Conservation (phyloP, 768 basidiomycete species). For the Imleria badia region DNA sequence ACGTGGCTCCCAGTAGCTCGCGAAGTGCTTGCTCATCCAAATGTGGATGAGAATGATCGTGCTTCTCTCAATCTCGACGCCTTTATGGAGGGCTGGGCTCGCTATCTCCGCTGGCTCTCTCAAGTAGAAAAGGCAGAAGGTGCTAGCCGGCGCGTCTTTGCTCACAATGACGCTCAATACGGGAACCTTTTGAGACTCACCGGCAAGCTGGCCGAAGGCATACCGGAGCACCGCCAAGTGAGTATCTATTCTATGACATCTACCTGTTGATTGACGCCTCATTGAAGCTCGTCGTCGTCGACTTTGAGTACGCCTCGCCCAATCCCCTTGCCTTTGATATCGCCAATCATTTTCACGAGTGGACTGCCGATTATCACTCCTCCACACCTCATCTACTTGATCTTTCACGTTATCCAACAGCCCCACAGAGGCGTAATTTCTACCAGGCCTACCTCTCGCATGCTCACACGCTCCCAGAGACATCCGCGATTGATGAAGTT, state of each 20-base stretch:
- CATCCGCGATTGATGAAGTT: conserved; percentile 36
- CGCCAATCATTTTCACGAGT: conserved; percentile 96
- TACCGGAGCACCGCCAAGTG: conserved; percentile 78
- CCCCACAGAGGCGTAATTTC: conserved; percentile 74
- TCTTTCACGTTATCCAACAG: conserved; percentile 66
- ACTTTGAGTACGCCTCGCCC: conserved; percentile 95
- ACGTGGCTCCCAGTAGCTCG: conserved; percentile 72
- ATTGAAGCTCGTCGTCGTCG: conserved; percentile 87
- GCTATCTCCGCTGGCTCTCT: conserved; percentile 70
- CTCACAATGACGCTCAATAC: conserved; percentile 96
- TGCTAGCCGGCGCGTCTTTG: conserved; percentile 68
- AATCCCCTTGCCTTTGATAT: conserved; percentile 96
- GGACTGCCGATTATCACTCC: conserved; percentile 89
- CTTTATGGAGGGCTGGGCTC: conserved; percentile 64
- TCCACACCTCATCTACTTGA: conserved; percentile 66
- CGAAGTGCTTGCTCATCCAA: conserved; percentile 67
- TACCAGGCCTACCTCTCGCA: conserved; percentile 79
- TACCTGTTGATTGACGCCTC: conserved; percentile 12
- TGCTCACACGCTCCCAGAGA: conserved; percentile 31
- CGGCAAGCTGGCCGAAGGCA: conserved; percentile 44
- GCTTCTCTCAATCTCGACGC: conserved; percentile 60
- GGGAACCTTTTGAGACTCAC: conserved; percentile 85
- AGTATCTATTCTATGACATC: conserved; percentile 20
- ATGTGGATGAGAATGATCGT: conserved; percentile 45
- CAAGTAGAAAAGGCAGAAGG: conserved; percentile 56